Percentiles rank a stretch among this genome's conserved stretches.
Evolutionary conservation across 306 rosid genomes (phyloP).

Genomic region (Vigna nakashimae): DNA sequence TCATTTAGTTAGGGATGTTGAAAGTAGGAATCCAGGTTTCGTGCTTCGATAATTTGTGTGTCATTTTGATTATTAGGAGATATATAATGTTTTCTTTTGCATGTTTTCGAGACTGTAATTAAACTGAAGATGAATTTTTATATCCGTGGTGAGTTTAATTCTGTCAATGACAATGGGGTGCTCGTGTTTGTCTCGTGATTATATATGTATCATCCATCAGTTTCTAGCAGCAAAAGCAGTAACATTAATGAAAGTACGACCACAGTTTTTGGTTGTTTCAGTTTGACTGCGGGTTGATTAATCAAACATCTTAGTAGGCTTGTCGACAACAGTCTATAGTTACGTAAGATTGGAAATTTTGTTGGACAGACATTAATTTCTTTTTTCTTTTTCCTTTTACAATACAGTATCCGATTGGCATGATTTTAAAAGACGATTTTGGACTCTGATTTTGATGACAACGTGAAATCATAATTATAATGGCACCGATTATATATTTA

Average conservation of each 20-base stretch:
- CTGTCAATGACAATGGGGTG: not conserved
- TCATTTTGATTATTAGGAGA: constrained; percentile 24
- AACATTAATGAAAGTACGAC: not conserved
- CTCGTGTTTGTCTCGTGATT: not conserved
- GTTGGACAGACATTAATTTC: not conserved
- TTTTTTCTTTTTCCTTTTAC: not conserved
- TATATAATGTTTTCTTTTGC: constrained; percentile 21
- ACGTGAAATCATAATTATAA: not conserved
- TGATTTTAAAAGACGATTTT: not conserved
- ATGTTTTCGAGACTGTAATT: constrained; percentile 46
- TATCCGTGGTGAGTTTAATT: constrained; percentile 46
- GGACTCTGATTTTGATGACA: not conserved
- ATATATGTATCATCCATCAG: not conserved
- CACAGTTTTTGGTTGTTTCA: constrained; percentile 6
- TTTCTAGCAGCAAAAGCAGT: not conserved
- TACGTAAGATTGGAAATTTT: constrained; percentile 3
- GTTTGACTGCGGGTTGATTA: not conserved
- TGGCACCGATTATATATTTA: not conserved
- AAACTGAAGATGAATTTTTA: constrained; percentile 47
- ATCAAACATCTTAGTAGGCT: constrained; percentile 15
- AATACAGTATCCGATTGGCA: not conserved
- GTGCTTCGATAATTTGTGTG: constrained; percentile 1
- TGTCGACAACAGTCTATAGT: not conserved
- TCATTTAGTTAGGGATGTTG: constrained; percentile 36
- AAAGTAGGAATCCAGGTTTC: constrained; percentile 31